Evolutionary conservation across 177 flowering plant species (phyloP).

Genomic region (Vitis hybrid): DNA sequence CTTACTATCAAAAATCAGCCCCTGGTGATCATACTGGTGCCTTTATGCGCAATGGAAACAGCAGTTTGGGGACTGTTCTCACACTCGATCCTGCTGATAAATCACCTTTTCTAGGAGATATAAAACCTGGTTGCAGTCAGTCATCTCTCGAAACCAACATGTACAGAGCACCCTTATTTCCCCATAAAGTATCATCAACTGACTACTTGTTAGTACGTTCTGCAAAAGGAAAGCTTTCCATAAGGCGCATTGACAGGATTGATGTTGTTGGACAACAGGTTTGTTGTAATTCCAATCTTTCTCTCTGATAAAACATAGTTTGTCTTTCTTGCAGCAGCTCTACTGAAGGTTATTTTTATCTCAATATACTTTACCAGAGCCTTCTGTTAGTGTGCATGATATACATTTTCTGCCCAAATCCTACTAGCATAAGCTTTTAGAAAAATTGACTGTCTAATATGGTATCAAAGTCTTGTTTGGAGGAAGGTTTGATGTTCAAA

Average conservation of each 20-base stretch:
- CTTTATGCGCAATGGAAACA: conserved; percentile 48
- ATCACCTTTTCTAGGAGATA: conserved; percentile 95
- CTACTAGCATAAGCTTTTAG: too few species aligned
- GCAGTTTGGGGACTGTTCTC: conserved; percentile 61
- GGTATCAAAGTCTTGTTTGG: too few species aligned
- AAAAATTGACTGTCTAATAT: too few species aligned
- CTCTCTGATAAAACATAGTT: not conserved
- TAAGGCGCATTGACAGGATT: conserved; percentile 86
- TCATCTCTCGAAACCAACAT: conserved; percentile 90
- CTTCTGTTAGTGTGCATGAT: too few species aligned
- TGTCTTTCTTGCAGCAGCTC: not conserved
- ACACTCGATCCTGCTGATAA: conserved; percentile 86
- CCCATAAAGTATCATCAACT: conserved; percentile 78
- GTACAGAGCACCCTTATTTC: conserved; percentile 90
- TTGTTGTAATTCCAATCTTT: conserved; percentile 1
- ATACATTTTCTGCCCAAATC: too few species aligned
- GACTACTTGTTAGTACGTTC: conserved; percentile 93
- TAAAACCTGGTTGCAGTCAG: conserved; percentile 80
- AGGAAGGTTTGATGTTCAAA: too few species aligned
- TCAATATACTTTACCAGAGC: too few species aligned
- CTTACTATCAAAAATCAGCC: conserved; percentile 82
- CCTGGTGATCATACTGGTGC: conserved; percentile 72
- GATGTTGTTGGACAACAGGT: conserved; percentile 98
- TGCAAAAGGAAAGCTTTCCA: conserved; percentile 89
- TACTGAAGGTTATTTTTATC: too few species aligned